These are phyloP conservation scores for Lasiodiplodia theobromae DNA, from an alignment of 2,329 filamentous ascomycete genomes.

Conservation along the genomic window DNA sequence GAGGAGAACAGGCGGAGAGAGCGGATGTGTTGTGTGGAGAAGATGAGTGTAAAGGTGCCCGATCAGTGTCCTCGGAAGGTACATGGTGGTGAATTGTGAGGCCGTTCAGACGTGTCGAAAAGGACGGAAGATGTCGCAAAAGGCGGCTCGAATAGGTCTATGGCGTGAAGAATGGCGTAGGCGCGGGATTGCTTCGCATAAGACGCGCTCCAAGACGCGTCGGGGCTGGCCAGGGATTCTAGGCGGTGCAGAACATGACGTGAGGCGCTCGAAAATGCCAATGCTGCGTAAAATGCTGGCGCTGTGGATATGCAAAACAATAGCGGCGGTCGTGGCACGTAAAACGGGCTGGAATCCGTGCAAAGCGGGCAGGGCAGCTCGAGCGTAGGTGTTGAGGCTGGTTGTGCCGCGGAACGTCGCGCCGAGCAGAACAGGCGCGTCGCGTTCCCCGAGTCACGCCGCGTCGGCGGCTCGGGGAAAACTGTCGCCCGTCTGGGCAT, in stretches of 20 bases:
- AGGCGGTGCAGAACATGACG: constrained; percentile 21
- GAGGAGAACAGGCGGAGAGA: constrained; percentile 88
- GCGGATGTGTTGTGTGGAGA: constrained; percentile 83
- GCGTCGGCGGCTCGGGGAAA: constrained; percentile 11
- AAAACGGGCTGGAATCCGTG: not conserved
- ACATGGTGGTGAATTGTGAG: constrained; percentile 66
- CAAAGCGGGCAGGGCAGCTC: constrained; percentile 2
- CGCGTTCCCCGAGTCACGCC: not conserved
- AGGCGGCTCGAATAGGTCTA: not conserved
- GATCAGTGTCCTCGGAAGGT: constrained; percentile 88
- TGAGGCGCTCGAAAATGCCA: constrained; percentile 18
- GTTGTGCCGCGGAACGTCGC: constrained; percentile 5
- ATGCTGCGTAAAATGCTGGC: constrained; percentile 14
- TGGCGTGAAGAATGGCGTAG: not conserved
- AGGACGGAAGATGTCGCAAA: not conserved
- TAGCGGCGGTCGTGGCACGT: constrained; percentile 11
- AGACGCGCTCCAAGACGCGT: constrained; percentile 28
- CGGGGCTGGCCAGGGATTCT: constrained; percentile 14
- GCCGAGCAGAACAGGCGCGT: constrained; percentile 17
- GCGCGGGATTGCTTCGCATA: not conserved
- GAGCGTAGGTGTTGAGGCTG: constrained; percentile 12
- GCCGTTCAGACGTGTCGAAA: not conserved
- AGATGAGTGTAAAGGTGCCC: constrained; percentile 92
- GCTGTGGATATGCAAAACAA: constrained; percentile 19
- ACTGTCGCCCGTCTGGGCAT: constrained; percentile 2